Percentiles rank a stretch among this genome's conserved stretches.
These are phyloP conservation scores for Mycosphaerella sp. DNA, from an alignment of 2,329 filamentous ascomycete genomes.

Conservation along the genomic window DNA sequence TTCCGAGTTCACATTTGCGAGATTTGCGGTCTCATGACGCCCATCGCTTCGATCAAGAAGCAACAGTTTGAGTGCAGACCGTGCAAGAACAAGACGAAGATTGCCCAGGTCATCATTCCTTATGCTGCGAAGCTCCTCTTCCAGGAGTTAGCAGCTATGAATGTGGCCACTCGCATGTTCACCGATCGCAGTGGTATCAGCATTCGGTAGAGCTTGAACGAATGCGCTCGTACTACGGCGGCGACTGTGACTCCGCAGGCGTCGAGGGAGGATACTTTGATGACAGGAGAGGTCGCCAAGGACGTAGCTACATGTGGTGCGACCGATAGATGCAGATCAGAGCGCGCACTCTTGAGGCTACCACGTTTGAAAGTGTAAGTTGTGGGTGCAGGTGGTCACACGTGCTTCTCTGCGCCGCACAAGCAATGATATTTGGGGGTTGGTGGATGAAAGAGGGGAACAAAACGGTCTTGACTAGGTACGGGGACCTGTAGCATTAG, in stretches of 20 bases:
- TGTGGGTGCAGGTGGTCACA: no score
- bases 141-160: slow-evolving; percentile 97
- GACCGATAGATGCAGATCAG: no score
- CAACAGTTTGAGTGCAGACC: slow-evolving; percentile 94
- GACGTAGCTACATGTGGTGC: no score
- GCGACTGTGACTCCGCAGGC: not conserved
- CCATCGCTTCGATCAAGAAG: slow-evolving; percentile 95
- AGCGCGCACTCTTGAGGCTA: no score
- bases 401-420: no score
- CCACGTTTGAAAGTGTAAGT: no score
- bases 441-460: no score
- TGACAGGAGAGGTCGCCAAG: not conserved
- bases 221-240: not conserved
- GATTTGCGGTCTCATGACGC: slow-evolving; percentile 97
- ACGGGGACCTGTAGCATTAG: no score
- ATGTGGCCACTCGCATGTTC: slow-evolving; percentile 96
- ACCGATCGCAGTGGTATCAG: slow-evolving; percentile 46
- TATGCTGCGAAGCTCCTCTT: slow-evolving; percentile 97
- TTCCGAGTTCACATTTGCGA: slow-evolving; percentile 98
- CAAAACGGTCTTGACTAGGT: no score
- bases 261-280: not conserved
- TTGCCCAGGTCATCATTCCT: slow-evolving; percentile 94
- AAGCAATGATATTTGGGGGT: no score
- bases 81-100: slow-evolving; percentile 98
- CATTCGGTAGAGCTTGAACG: slow-evolving; percentile 23